These are phyloP conservation scores for Ilex paraguariensis DNA, from an alignment of 305 asterid species.

Conservation along the genomic window DNA sequence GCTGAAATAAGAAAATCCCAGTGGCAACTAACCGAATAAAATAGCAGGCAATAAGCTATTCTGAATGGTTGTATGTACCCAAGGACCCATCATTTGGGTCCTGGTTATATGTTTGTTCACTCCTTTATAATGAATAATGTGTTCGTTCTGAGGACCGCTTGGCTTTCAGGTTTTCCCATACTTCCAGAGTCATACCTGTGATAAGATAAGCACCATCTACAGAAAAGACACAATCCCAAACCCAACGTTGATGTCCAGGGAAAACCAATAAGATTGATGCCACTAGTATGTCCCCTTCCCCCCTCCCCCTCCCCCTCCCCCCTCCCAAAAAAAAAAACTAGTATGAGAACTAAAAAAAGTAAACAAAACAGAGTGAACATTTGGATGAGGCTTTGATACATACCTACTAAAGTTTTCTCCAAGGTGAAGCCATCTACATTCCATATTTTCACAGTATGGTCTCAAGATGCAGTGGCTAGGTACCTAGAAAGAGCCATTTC, in stretches of 20 bases:
- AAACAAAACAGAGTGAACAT: neutral
- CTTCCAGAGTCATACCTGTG: conserved; percentile 46
- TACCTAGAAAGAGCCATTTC: conserved; percentile 38
- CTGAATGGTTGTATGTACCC: too few species aligned
- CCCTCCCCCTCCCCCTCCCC: too few species aligned
- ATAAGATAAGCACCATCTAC: conserved; percentile 92
- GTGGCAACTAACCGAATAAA: too few species aligned
- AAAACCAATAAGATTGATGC: conserved; percentile 11
- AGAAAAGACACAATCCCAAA: conserved; percentile 97
- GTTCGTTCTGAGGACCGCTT: too few species aligned
- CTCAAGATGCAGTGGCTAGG: conserved; percentile 83
- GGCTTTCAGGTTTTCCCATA: neutral
- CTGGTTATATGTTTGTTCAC: too few species aligned
- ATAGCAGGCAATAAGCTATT: too few species aligned
- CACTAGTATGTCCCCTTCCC: too few species aligned
- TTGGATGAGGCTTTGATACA: conserved; percentile 2
- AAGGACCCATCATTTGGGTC: too few species aligned
- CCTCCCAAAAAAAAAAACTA: too few species aligned
- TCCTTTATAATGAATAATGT: too few species aligned
- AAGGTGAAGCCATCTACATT: conserved; percentile 84
- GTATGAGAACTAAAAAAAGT: neutral
- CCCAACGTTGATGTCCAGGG: conserved; percentile 94
- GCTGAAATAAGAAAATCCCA: too few species aligned
- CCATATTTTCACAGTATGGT: conserved; percentile 82
- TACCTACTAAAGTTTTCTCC: conserved; percentile 69